phyloP scores from a whole-genome alignment of 495 filamentous ascomycete species.

The Sporormia fimetaria region DNA sequence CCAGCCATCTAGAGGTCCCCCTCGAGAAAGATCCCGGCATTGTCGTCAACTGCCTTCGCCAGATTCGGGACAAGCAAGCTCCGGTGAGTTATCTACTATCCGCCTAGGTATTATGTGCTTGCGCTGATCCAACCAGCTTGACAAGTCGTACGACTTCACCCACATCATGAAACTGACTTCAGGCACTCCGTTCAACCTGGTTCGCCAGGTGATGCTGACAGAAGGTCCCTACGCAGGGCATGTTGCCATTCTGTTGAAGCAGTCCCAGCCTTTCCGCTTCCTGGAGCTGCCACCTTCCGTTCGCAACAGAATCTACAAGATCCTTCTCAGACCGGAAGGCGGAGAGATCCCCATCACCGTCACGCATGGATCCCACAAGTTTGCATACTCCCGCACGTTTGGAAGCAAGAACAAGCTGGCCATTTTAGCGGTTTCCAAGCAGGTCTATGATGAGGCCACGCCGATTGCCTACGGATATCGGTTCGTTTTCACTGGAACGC shows the following conservation, averaged over 20 bases:
- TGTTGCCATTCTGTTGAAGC: conserved; percentile 15
- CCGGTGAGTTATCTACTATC: background rate
- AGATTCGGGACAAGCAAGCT: background rate
- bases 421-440: conserved; percentile 2
- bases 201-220: conserved; percentile 6
- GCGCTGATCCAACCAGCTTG: conserved; percentile 6
- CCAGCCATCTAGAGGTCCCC: background rate
- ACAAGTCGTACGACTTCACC: conserved; percentile 7
- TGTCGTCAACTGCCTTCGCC: conserved; percentile 5
- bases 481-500: conserved; percentile 8
- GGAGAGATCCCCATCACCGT: conserved; percentile 5
- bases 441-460: conserved; percentile 6
- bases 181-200: conserved; percentile 7
- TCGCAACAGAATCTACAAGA: conserved; percentile 5
- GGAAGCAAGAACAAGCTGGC: conserved; percentile 2
- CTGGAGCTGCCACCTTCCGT: conserved; percentile 1
- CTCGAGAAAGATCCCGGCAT: conserved; percentile 7
- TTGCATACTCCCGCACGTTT: conserved; percentile 6
- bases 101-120: background rate
- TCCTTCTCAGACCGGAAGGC: conserved; percentile 1
- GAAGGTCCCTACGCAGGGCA: conserved; percentile 11
- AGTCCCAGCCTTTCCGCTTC: conserved; percentile 7
- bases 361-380: background rate
- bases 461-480: conserved; percentile 11
- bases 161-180: conserved; percentile 18